These are phyloP conservation scores for Neocucurbitaria cava DNA, from an alignment of 2,329 filamentous ascomycete species.

Conservation along the genomic window DNA sequence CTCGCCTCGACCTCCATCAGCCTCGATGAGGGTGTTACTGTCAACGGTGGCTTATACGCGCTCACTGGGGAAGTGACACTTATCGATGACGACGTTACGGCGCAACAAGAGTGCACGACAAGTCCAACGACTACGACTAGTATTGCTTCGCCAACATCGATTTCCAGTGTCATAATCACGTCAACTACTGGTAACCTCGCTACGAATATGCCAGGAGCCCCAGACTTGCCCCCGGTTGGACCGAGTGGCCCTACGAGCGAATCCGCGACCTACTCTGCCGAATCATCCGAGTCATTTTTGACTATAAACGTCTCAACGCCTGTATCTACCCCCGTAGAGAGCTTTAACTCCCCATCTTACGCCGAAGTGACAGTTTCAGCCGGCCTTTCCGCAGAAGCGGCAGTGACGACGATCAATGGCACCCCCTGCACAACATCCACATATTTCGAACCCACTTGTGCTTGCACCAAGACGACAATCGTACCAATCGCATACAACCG, in stretches of 20 bases:
- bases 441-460: slow-evolving; percentile 6
- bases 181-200: background rate
- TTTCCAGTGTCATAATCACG: too few species aligned
- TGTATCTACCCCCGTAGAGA: too few species aligned
- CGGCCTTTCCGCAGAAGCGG: too few species aligned
- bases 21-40: slow-evolving; percentile 4
- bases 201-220: background rate
- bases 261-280: too few species aligned
- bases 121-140: background rate
- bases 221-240: too few species aligned
- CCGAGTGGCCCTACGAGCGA: too few species aligned
- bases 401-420: slow-evolving; percentile 4
- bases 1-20: slow-evolving; percentile 12
- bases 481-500: slow-evolving; percentile 1
- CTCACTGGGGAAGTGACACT: slow-evolving; percentile 17
- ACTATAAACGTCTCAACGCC: too few species aligned
- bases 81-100: slow-evolving; percentile 7
- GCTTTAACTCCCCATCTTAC: too few species aligned
- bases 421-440: slow-evolving; percentile 7
- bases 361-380: too few species aligned
- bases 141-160: too few species aligned
- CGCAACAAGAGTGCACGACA: background rate
- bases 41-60: slow-evolving; percentile 13
- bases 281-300: too few species aligned
- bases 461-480: slow-evolving; percentile 4